Evolutionary conservation across 805 yeast genomes (phyloP), one percentile per base, ranked within the genome.

Genomic region (Candida oleophila): DNA sequence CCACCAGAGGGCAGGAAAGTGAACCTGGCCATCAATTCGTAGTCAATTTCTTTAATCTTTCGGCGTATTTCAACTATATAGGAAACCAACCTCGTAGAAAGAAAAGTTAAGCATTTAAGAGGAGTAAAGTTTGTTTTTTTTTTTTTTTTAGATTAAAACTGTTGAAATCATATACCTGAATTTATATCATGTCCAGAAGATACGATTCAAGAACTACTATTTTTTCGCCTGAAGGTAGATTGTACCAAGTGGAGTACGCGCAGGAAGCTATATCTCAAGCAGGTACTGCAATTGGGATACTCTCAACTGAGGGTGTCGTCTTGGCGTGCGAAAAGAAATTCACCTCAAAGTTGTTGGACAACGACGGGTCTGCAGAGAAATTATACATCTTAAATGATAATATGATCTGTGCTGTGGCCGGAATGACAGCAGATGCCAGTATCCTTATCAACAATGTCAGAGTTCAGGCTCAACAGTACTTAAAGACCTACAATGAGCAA

Each of bases 121-220:
- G n/a, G n/a, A n/a, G n/a, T n/a, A n/a, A n/a, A n/a, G n/a, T n/a
- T n/a, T n/a, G n/a, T n/a, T n/a, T n/a, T n/a, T n/a, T n/a, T n/a
- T n/a, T n/a, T n/a, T n/a, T n/a, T n/a, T n/a, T n/a, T n/a, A n/a
- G n/a, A n/a, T n/a, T n/a, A n/a, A n/a, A n/a, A n/a, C n/a, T n/a
- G n/a, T n/a, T n/a, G n/a, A n/a, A n/a, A n/a, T n/a, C n/a, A n/a
- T n/a, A n/a, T n/a, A n/a, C n/a, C n/a, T n/a, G n/a, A n/a, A n/a
- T n/a, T n/a, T n/a, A n/a, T n/a, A n/a, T 49, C 40, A 80, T 80
- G 85, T 89, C 97, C 57, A 87, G 98, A 86, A 85, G 99, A 81
- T 94, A 94, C 89, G 99, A 94, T 72, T 87, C 96, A 51, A 83
- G 99, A 79, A 94, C 99, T 43, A 94, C 99, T 3, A 95, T 94